Percentiles rank a stretch among this genome's conserved stretches.
Evolutionary conservation across 2,329 filamentous ascomycete species (phyloP).

Genomic region (Phaeosphaeriaceae sp.): DNA sequence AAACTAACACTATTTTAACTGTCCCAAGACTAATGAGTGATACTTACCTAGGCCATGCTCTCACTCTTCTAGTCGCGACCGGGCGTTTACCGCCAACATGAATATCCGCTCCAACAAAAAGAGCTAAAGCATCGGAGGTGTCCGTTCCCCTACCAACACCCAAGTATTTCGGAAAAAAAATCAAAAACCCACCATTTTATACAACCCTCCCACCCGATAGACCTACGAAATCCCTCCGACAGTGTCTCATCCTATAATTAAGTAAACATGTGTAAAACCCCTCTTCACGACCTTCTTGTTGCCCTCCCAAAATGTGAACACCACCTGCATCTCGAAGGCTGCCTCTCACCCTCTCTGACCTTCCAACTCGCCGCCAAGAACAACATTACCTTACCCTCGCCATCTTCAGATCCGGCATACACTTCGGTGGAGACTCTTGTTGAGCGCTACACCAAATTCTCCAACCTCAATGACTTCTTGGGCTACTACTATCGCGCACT

Average conservation of each 20-base stretch:
- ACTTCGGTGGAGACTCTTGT: conserved; percentile 64
- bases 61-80: neutral
- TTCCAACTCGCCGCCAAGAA: conserved; percentile 74
- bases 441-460: conserved; percentile 70
- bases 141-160: neutral
- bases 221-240: neutral
- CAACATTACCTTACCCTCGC: conserved; percentile 61
- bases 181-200: neutral
- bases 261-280: conserved; percentile 25
- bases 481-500: conserved; percentile 81
- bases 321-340: conserved; percentile 80
- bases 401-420: conserved; percentile 66
- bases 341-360: conserved; percentile 71
- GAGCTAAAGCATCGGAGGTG: neutral
- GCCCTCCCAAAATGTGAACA: conserved; percentile 79
- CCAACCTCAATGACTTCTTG: conserved; percentile 77
- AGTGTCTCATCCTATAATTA: neutral
- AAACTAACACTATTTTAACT: no score
- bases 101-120: conserved; percentile 3
- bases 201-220: neutral
- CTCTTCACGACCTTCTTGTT: conserved; percentile 26
- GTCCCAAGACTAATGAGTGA: no score
- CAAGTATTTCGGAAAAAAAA: neutral
- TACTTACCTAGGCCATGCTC: no score
- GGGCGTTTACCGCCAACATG: conserved; percentile 5